phyloP scores from a whole-genome alignment of 108 stramenopile genomes.

The Fistulifera pelliculosa region DNA sequence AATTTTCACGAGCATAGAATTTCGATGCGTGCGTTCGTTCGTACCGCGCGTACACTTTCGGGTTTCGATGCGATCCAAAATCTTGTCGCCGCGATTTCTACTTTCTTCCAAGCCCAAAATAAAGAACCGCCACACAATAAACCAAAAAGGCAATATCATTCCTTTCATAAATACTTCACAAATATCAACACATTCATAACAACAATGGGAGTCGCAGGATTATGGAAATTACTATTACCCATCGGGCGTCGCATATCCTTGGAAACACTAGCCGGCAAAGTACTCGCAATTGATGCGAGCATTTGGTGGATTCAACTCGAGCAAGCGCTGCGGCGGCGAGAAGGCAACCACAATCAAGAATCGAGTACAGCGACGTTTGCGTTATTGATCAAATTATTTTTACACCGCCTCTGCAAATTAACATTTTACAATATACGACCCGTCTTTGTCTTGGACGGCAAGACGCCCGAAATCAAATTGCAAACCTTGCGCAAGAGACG shows the following conservation, averaged over 20 bases:
- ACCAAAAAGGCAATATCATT: too few relatives aligned
- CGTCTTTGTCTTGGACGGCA: constrained; percentile 98
- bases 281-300: constrained; percentile 92
- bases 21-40: too few relatives aligned
- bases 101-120: too few relatives aligned
- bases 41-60: too few relatives aligned
- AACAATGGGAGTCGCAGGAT: constrained; percentile 86
- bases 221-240: constrained; percentile 90
- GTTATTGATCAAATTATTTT: constrained; percentile 76
- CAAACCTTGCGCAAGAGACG: constrained; percentile 59
- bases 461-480: constrained; percentile 86
- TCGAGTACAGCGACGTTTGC: constrained; percentile 77
- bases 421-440: constrained; percentile 91
- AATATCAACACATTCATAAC: background rate
- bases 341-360: too few relatives aligned
- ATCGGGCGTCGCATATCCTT: constrained; percentile 92
- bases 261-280: constrained; percentile 90
- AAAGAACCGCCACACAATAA: too few relatives aligned
- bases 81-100: too few relatives aligned
- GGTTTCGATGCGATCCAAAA: too few relatives aligned
- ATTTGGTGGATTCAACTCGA: constrained; percentile 98
- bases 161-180: too few relatives aligned
- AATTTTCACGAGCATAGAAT: too few relatives aligned
- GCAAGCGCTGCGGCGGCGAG: constrained; percentile 93
- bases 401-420: constrained; percentile 89